A percentile compares a stretch with the other conserved stretches of the same genome.
These are phyloP conservation scores for Pythium biforme DNA, from an alignment of 352 stramenopile genomes.

Conservation along the genomic window DNA sequence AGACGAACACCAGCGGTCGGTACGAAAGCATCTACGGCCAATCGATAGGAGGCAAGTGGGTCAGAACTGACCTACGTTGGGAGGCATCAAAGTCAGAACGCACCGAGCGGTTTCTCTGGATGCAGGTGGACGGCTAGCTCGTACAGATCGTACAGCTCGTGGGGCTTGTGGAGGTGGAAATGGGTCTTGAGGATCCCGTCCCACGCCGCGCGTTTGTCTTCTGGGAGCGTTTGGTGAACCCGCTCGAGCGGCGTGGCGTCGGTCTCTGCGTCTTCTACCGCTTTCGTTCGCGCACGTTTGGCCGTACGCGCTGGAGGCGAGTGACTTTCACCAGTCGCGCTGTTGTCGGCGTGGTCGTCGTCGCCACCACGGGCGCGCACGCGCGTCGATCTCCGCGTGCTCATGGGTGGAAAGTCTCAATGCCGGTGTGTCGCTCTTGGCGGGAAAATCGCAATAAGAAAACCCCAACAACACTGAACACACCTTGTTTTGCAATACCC, in stretches of 20 bases:
- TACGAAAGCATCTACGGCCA: conserved; percentile 46
- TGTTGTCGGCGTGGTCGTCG: background rate
- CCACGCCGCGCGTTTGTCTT: conserved; percentile 34
- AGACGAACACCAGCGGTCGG: conserved; percentile 40
- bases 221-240: conserved; percentile 3
- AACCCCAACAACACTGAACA: too few relatives aligned
- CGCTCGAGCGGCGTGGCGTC: background rate
- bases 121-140: conserved; percentile 36
- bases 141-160: conserved; percentile 53
- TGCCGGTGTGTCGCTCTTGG: background rate
- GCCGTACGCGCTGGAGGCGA: background rate
- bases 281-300: conserved; percentile 5
- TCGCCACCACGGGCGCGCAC: conserved; percentile 21
- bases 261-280: background rate
- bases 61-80: background rate
- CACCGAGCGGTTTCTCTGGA: conserved; percentile 36
- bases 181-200: conserved; percentile 37
- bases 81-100: too few relatives aligned
- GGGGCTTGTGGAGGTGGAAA: conserved; percentile 30
- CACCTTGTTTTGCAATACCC: background rate
- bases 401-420: background rate
- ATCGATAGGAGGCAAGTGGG: background rate
- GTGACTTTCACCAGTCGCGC: too few relatives aligned
- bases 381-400: conserved; percentile 33
- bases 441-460: background rate